Percentiles rank a stretch among this genome's conserved stretches.
Evolutionary conservation across 192 early-diverging fungal species (phyloP).

Genomic region (Powellomyces hirtus): DNA sequence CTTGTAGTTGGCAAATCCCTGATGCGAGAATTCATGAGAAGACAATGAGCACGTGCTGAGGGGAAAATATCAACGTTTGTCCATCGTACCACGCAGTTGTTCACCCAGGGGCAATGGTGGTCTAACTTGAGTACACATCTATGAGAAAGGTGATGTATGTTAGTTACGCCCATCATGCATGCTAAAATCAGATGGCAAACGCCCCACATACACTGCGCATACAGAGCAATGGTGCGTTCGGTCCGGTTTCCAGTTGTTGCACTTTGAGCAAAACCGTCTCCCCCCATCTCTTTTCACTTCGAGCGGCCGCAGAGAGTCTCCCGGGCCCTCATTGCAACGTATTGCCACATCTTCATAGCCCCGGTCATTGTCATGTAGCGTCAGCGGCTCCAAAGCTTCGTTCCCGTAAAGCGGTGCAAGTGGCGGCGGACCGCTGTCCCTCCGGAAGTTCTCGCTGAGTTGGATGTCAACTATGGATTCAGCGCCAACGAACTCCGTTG

Average conservation of each 20-base stretch:
- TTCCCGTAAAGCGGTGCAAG: background rate
- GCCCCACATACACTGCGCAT: constrained; percentile 38
- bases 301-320: constrained; percentile 1
- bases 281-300: constrained; percentile 44
- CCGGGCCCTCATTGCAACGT: background rate
- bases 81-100: constrained; percentile 45
- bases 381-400: background rate
- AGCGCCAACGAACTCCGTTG: background rate
- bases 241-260: constrained; percentile 46
- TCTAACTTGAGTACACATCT: constrained; percentile 43
- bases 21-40: background rate
- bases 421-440: background rate
- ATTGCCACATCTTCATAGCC: constrained; percentile 1
- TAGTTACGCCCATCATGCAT: background rate
- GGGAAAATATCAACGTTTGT: background rate
- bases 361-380: background rate
- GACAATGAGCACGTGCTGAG: background rate
- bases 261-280: constrained; percentile 46
- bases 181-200: background rate
- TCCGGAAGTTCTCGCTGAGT: background rate
- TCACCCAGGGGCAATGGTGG: constrained; percentile 53
- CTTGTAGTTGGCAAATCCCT: constrained; percentile 45
- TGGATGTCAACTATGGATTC: background rate
- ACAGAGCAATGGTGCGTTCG: constrained; percentile 50
- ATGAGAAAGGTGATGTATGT: background rate